phyloP scores from a whole-genome alignment of 2,329 filamentous ascomycete genomes.

The Colletotrichum siamense region DNA sequence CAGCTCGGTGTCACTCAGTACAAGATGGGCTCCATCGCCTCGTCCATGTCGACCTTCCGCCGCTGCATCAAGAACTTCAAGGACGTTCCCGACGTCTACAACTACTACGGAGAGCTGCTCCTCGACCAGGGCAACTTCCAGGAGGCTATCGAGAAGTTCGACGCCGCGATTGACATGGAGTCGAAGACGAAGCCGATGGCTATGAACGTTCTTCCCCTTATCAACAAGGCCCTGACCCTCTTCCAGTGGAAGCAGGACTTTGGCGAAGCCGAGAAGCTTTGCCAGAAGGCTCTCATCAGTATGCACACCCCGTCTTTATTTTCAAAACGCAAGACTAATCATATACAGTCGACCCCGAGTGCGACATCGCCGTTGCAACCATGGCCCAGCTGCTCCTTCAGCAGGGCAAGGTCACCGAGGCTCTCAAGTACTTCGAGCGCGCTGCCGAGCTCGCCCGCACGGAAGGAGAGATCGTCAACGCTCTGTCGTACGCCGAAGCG shows the following conservation, averaged over 20 bases:
- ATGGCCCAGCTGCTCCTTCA: constrained; percentile 98
- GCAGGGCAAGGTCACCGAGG: constrained; percentile 95
- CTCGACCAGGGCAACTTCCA: constrained; percentile 96
- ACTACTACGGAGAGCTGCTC: constrained; percentile 97
- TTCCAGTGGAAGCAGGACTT: constrained; percentile 99
- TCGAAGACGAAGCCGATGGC: constrained; percentile 90
- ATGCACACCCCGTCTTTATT: constrained; percentile 45
- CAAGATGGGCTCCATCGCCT: constrained; percentile 98
- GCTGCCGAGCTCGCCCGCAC: constrained; percentile 94
- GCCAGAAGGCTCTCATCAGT: constrained; percentile 97
- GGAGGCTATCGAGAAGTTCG: constrained; percentile 97
- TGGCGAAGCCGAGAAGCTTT: constrained; percentile 90
- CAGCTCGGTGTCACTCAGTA: constrained; percentile 99
- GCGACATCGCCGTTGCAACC: constrained; percentile 97
- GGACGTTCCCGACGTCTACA: constrained; percentile 96
- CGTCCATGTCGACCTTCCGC: constrained; percentile 97
- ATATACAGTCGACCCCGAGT: constrained; percentile 87
- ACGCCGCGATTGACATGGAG: constrained; percentile 98
- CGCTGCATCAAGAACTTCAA: constrained; percentile 98
- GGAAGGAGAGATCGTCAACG: constrained; percentile 94
- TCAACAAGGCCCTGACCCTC: constrained; percentile 96
- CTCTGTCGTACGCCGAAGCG: constrained; percentile 94
- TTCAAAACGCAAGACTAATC: constrained; percentile 34
- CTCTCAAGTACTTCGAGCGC: constrained; percentile 95
- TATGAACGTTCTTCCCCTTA: constrained; percentile 96